Base-by-base conservation (phyloP, 805 yeast genomes). In the Metschnikowia drakensbergensis region DNA sequence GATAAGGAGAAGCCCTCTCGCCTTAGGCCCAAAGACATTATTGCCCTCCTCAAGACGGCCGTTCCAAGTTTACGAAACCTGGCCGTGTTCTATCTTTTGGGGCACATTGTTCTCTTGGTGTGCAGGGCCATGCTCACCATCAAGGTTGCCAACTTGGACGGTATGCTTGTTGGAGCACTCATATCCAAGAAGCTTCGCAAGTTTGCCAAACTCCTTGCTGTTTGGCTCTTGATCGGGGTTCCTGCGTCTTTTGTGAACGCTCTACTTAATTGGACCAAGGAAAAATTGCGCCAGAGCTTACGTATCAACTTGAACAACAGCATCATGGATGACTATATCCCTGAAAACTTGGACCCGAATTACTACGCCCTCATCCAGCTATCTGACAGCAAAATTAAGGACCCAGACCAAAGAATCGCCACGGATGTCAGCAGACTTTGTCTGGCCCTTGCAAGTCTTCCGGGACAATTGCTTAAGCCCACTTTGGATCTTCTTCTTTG, bases 161-260 rank as follows among this genome's bases (percentile, higher is more conserved):
- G 97, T 54, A 73, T 75, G 60, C 71, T 91, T 46, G 96, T 91
- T 4, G 88, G 96, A 0, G 81, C 88, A 1, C 75, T 91, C 56
- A 87, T 91, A 28, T 77, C 84, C 36, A 88, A 85, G 53, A 76
- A 77, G 44, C 85, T 89, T 52, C 72, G 75, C 41, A 74, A 73
- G 39, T 90, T 91, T 59, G 69, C 83, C 48, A 76, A 77, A 51
- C 76, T 85, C 28, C 65, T 90, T 47, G 71, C 78, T 2, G 74
- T 80, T 58, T 91, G 97, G 97, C 80, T 91, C 84, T 58, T 81
- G 11, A 72, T 91, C 10, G 96, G 97, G 8, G 63, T 89, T 7
- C 98, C 98, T 0, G 94, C 96, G 1, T 79, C 96, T 2, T 60
- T 87, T 29, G 83, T 87, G 7, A 88, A 90, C 58, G 80, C 96